phyloP scores from a whole-genome alignment of 1,284 basidiomycete genomes.

The Pascua sp. region DNA sequence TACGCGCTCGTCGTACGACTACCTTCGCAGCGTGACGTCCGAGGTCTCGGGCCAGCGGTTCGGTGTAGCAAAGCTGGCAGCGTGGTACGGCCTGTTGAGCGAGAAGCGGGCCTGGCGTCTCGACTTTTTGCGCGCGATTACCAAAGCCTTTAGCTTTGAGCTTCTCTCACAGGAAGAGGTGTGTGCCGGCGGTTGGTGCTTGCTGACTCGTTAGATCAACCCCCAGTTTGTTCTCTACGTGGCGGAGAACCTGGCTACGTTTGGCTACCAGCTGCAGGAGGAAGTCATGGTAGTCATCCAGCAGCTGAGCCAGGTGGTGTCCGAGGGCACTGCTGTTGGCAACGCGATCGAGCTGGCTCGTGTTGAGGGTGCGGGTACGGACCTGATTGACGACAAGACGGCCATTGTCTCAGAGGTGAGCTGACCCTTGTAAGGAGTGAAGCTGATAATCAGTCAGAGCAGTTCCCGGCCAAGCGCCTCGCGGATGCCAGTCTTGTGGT shows the following conservation, averaged over 20 bases:
- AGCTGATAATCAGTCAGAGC: constrained; percentile 19
- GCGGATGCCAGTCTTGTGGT: constrained; percentile 63
- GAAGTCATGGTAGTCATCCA: constrained; percentile 83
- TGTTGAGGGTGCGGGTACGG: constrained; percentile 40
- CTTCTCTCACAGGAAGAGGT: constrained; percentile 29
- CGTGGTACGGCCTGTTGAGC: constrained; percentile 85
- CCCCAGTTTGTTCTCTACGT: constrained; percentile 82
- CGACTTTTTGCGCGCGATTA: constrained; percentile 79
- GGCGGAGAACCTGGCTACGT: constrained; percentile 84
- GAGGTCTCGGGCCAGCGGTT: constrained; percentile 40
- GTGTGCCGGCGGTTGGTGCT: constrained; percentile 43
- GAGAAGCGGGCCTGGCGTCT: constrained; percentile 81
- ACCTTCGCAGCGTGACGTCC: constrained; percentile 62
- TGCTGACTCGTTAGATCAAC: constrained; percentile 58
- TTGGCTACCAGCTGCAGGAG: constrained; percentile 93
- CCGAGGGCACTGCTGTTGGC: constrained; percentile 72
- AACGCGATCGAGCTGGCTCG: constrained; percentile 47
- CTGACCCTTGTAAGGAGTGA: background rate
- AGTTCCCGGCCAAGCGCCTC: constrained; percentile 28
- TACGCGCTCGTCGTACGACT: constrained; percentile 74
- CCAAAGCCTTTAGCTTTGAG: constrained; percentile 74
- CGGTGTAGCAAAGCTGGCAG: constrained; percentile 64
- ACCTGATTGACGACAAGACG: constrained; percentile 21
- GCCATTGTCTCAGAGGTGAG: constrained; percentile 27
- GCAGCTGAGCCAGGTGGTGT: constrained; percentile 72